A percentile compares a stretch with the other conserved stretches of the same genome.
phyloP scores from a whole-genome alignment of 805 yeast species.

The Yarrowia yakushimensis region DNA sequence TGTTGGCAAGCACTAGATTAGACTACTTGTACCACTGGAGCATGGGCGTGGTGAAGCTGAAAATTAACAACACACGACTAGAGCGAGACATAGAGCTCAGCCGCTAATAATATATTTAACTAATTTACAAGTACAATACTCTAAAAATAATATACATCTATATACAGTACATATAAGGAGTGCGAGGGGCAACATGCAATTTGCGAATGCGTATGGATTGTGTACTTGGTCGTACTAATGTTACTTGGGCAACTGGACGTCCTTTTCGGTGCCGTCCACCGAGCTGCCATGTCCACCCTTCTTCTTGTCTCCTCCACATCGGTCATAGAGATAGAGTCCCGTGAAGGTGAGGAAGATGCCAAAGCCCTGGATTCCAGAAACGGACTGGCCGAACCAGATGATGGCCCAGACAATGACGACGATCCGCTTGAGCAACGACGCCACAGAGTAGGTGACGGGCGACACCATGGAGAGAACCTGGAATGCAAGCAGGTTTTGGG shows the following conservation, averaged over 20 bases:
- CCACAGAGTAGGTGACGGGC: slow-evolving; percentile 81
- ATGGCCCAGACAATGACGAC: slow-evolving; percentile 78
- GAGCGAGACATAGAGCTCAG: slow-evolving; percentile 23
- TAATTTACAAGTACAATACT: neutral
- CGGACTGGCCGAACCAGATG: slow-evolving; percentile 51
- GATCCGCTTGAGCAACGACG: slow-evolving; percentile 84
- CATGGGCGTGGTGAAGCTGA: neutral
- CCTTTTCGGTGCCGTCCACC: slow-evolving; percentile 14
- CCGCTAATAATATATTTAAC: slow-evolving; percentile 17
- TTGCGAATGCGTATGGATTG: neutral
- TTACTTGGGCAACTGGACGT: slow-evolving; percentile 29
- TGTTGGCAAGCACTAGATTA: slow-evolving; percentile 39
- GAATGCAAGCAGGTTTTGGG: slow-evolving; percentile 77
- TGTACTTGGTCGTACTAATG: neutral
- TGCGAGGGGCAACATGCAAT: neutral
- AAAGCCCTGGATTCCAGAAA: slow-evolving; percentile 40
- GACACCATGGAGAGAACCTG: slow-evolving; percentile 77
- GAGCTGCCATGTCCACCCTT: slow-evolving; percentile 25
- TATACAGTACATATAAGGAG: neutral
- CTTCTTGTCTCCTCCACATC: slow-evolving; percentile 40
- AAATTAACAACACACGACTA: slow-evolving; percentile 13
- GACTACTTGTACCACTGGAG: neutral
- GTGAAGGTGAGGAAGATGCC: slow-evolving; percentile 43
- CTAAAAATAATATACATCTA: neutral
- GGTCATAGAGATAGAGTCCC: slow-evolving; percentile 44